These are phyloP conservation scores for Toxicodendron radicans DNA, from an alignment of 345 rosid genomes.

Conservation along the genomic window DNA sequence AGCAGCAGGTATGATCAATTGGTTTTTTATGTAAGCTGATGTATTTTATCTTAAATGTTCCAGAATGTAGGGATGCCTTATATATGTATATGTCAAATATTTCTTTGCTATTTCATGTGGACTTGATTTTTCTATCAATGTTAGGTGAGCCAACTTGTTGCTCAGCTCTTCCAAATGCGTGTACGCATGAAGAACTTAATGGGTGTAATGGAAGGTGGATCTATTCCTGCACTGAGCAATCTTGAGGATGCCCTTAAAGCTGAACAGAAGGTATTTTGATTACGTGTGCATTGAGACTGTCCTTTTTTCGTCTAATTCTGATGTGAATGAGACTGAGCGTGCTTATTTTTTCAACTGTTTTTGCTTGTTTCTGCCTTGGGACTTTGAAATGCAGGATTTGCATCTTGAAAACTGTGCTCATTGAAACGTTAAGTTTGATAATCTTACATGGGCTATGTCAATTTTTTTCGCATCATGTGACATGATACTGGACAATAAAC, in stretches of 20 bases:
- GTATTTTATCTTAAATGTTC: background rate
- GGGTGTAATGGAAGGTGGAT: constrained; percentile 93
- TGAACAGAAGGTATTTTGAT: constrained; percentile 65
- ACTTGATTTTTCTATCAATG: constrained; percentile 21
- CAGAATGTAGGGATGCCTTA: background rate
- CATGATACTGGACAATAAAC: constrained; percentile 1
- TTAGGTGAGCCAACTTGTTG: constrained; percentile 93
- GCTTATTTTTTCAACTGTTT: background rate
- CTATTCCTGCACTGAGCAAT: constrained; percentile 84
- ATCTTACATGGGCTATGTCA: background rate
- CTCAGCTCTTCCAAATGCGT: constrained; percentile 97
- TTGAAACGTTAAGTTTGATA: background rate
- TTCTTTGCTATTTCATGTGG: background rate
- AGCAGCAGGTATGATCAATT: constrained; percentile 60
- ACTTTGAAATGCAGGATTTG: background rate
- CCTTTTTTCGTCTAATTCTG: background rate
- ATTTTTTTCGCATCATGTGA: background rate
- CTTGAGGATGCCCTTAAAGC: constrained; percentile 84
- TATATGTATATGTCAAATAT: background rate
- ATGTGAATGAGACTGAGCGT: background rate
- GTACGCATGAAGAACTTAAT: constrained; percentile 92
- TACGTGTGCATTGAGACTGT: constrained; percentile 5
- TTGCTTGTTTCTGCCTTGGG: background rate
- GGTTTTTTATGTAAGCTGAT: constrained; percentile 5
- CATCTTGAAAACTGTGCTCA: background rate